Conservation (phyloP, 2,329 filamentous ascomycete species). For the Botrytis sinoallii region DNA sequence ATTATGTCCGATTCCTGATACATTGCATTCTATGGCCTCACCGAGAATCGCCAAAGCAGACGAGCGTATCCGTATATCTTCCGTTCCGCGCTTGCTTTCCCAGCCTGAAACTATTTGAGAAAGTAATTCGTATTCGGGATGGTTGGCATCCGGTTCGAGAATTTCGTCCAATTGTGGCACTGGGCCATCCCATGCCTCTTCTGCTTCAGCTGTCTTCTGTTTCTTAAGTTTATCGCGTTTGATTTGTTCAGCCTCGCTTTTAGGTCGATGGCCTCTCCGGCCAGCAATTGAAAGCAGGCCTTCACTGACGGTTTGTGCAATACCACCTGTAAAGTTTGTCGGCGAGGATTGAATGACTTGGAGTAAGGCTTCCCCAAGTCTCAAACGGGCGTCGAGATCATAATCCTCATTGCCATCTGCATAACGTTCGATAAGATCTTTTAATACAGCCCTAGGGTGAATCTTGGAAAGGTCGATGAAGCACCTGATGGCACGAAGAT, state of each 20-base stretch:
- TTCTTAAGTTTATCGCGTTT: conserved; percentile 49
- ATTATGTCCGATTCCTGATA: conserved; percentile 52
- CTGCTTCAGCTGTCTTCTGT: conserved; percentile 49
- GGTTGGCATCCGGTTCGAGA: conserved; percentile 23
- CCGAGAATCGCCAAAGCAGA: conserved; percentile 67
- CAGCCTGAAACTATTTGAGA: conserved; percentile 63
- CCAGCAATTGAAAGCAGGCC: conserved; percentile 62
- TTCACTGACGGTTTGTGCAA: conserved; percentile 52
- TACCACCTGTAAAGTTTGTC: conserved; percentile 52
- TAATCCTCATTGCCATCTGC: conserved; percentile 59
- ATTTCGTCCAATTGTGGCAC: conserved; percentile 48
- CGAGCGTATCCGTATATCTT: conserved; percentile 67
- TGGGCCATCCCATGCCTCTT: conserved; percentile 54
- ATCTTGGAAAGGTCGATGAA: conserved; percentile 56
- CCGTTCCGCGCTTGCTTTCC: conserved; percentile 62
- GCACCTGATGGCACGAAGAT: conserved; percentile 63
- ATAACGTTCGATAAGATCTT: conserved; percentile 65
- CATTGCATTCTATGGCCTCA: conserved; percentile 56
- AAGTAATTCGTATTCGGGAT: conserved; percentile 47
- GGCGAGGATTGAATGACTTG: conserved; percentile 62
- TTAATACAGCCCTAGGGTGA: conserved; percentile 60
- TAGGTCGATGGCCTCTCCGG: conserved; percentile 58
- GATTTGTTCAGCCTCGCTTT: conserved; percentile 55
- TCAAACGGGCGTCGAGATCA: conserved; percentile 60
- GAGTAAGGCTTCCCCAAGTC: conserved; percentile 65